phyloP scores from a whole-genome alignment of 495 filamentous ascomycete species.

The Hyphodiscus hymeniophilus region DNA sequence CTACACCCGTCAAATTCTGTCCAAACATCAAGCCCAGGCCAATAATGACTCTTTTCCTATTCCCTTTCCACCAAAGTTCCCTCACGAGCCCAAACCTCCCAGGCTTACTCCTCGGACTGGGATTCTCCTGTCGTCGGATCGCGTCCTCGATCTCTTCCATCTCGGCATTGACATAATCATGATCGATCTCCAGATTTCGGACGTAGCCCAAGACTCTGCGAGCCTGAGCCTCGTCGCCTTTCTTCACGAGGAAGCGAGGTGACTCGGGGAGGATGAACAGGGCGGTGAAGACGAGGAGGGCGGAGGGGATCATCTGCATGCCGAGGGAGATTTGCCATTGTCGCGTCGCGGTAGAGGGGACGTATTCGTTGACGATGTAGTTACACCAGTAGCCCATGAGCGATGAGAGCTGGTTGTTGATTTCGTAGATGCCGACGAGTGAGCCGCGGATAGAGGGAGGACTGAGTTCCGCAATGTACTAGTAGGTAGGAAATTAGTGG shows the following conservation, averaged over 20 bases:
- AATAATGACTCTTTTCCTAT: slow-evolving; percentile 37
- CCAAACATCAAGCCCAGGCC: slow-evolving; percentile 53
- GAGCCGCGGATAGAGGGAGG: slow-evolving; percentile 45
- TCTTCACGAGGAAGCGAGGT: slow-evolving; percentile 34
- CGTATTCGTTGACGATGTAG: slow-evolving; percentile 16
- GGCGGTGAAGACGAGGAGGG: slow-evolving; percentile 37
- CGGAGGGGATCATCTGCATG: slow-evolving; percentile 50
- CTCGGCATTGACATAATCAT: not conserved
- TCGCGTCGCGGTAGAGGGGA: slow-evolving; percentile 25
- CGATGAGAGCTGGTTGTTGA: slow-evolving; percentile 64
- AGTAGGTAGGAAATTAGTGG: not conserved
- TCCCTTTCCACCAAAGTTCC: not conserved
- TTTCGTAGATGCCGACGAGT: slow-evolving; percentile 59
- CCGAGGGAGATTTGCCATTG: slow-evolving; percentile 50
- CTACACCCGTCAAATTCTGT: slow-evolving; percentile 45
- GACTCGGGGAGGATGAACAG: slow-evolving; percentile 50
- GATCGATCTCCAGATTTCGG: not conserved
- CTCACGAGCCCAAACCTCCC: too few relatives aligned
- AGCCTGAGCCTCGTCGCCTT: not conserved
- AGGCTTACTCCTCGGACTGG: too few relatives aligned
- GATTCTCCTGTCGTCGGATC: too few relatives aligned
- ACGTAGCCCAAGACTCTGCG: not conserved
- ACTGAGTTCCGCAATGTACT: slow-evolving; percentile 44
- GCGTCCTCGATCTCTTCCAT: not conserved
- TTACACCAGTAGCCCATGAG: slow-evolving; percentile 57